Evolutionary conservation across 768 basidiomycete species (phyloP).

Genomic region (Pleurotus cornucopiae): DNA sequence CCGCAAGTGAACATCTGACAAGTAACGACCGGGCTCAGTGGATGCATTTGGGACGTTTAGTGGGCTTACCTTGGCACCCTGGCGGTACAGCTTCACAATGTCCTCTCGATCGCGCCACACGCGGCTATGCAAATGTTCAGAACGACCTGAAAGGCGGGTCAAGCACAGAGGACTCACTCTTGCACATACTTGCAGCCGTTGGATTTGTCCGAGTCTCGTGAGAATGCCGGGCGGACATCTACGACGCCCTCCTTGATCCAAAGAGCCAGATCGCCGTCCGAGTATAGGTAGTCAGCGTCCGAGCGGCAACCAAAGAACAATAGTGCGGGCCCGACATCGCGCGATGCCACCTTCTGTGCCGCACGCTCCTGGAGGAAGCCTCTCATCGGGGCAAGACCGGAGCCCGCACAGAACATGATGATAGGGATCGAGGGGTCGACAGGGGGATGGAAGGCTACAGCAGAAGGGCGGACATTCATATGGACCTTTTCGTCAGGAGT

Average conservation of each 20-base stretch:
- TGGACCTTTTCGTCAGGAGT: conserved; percentile 36
- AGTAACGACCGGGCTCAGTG: neutral
- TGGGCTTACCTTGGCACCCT: conserved; percentile 29
- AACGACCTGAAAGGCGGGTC: neutral
- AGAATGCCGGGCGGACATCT: conserved; percentile 42
- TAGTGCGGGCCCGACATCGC: conserved; percentile 33
- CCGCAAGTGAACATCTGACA: conserved; percentile 41
- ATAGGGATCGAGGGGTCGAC: conserved; percentile 12
- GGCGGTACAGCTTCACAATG: conserved; percentile 24
- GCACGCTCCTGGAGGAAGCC: conserved; percentile 50
- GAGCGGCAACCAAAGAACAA: conserved; percentile 46
- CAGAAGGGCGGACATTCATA: conserved; percentile 35
- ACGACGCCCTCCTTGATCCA: conserved; percentile 40
- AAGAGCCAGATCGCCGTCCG: conserved; percentile 33
- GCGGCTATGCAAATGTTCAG: conserved; percentile 23
- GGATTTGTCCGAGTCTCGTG: conserved; percentile 21
- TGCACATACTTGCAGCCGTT: conserved; percentile 34
- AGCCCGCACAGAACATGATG: conserved; percentile 40
- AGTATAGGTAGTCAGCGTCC: conserved; percentile 38
- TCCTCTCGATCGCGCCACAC: conserved; percentile 38
- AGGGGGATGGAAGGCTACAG: conserved; percentile 37
- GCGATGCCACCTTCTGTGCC: conserved; percentile 36
- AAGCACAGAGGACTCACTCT: conserved; percentile 23
- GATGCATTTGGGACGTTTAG: neutral
- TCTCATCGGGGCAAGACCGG: conserved; percentile 46